These are phyloP conservation scores for Ricinus communis DNA, from an alignment of 345 rosid genomes.

Conservation along the genomic window DNA sequence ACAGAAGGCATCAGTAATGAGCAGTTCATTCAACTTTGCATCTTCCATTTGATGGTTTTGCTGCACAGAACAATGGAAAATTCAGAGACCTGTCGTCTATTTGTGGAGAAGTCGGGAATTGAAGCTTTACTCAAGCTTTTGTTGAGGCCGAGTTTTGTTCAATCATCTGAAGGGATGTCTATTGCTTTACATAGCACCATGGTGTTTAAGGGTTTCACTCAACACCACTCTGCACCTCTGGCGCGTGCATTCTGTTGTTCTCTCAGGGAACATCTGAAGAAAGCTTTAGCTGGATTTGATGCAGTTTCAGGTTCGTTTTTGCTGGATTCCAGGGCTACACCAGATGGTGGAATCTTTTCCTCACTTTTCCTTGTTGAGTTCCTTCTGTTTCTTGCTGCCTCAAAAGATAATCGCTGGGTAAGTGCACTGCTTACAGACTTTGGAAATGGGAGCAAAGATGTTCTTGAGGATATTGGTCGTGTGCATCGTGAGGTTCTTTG, in stretches of 20 bases:
- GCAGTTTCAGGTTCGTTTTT: conserved; percentile 59
- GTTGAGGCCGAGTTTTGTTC: conserved; percentile 77
- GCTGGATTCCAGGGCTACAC: conserved; percentile 60
- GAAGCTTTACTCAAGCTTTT: conserved; percentile 87
- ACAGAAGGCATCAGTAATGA: conserved; percentile 64
- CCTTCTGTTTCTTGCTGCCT: conserved; percentile 86
- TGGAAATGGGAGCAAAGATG: conserved; percentile 77
- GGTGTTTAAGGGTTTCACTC: conserved; percentile 96
- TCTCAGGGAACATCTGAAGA: conserved; percentile 72
- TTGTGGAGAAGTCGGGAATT: conserved; percentile 95
- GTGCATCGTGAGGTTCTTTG: conserved; percentile 86
- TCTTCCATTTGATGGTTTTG: conserved; percentile 90
- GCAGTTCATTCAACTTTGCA: conserved; percentile 79
- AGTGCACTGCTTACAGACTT: conserved; percentile 86
- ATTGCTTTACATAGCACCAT: conserved; percentile 94
- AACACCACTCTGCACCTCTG: conserved; percentile 85
- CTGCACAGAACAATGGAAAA: conserved; percentile 95
- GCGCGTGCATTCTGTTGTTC: conserved; percentile 85
- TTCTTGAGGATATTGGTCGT: conserved; percentile 78
- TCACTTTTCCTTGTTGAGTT: conserved; percentile 90
- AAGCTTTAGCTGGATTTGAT: conserved; percentile 60
- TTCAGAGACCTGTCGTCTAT: conserved; percentile 83
- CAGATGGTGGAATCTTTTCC: conserved; percentile 63
- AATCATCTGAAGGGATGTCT: conserved; percentile 93
- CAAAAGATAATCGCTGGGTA: conserved; percentile 93